Percentiles rank a stretch among this genome's conserved stretches.
Conservation (phyloP, 345 rosid genomes). For the Populus simonii region DNA sequence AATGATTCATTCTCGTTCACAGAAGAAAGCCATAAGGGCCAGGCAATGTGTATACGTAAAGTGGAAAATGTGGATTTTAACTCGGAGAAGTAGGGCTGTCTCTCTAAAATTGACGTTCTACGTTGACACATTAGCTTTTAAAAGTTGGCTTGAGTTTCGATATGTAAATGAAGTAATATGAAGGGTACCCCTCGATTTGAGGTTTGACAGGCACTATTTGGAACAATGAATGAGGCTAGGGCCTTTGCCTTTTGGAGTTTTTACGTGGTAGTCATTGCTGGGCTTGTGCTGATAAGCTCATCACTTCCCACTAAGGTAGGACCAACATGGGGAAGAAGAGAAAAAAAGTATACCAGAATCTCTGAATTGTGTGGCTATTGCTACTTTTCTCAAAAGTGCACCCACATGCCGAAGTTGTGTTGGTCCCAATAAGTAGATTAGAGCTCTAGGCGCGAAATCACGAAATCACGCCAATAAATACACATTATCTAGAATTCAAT, state of each 20-base stretch:
- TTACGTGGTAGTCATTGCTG: not conserved
- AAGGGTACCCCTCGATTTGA: not conserved
- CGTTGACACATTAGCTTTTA: not conserved
- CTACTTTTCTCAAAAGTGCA: slow-evolving; percentile 1
- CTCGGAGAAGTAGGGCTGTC: not conserved
- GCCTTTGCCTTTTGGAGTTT: not conserved
- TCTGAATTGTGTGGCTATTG: not conserved
- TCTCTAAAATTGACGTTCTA: not conserved
- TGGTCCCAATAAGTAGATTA: slow-evolving; percentile 15
- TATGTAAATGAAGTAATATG: not conserved
- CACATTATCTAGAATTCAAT: no score
- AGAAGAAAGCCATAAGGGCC: not conserved
- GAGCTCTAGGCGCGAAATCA: rapidly evolving
- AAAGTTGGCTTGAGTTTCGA: not conserved
- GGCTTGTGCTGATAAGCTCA: slow-evolving; percentile 4
- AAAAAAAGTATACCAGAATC: not conserved
- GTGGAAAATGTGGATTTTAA: not conserved
- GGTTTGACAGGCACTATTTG: not conserved
- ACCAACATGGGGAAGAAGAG: not conserved
- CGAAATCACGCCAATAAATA: no score
- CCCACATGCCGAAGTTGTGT: not conserved
- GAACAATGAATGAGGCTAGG: not conserved
- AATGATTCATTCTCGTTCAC: not conserved
- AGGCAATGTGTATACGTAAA: not conserved
- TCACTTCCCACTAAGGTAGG: not conserved